These are phyloP conservation scores for Dianthus caryophyllus DNA, from an alignment of 148 eudicot genomes.

Conservation along the genomic window DNA sequence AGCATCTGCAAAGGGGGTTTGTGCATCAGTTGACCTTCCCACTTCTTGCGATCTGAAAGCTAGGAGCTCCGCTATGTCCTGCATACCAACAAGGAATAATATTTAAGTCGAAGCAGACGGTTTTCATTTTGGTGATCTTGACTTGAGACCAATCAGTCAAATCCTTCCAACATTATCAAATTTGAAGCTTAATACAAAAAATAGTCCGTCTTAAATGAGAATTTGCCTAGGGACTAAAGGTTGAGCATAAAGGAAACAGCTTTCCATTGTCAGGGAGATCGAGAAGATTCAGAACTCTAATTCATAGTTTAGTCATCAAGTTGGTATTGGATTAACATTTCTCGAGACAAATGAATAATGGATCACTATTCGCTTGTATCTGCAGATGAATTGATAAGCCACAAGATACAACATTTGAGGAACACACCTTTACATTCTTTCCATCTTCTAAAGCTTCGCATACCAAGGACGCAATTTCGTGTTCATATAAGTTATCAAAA, in stretches of 20 bases:
- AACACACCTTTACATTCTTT: conserved; percentile 48
- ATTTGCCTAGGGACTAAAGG: no score
- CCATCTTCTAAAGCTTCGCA: conserved; percentile 43
- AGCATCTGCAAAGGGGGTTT: conserved; percentile 78
- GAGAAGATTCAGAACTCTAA: neutral
- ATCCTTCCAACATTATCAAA: no score
- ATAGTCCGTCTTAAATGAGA: no score
- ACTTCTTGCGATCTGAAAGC: conserved; percentile 59
- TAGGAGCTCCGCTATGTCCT: conserved; percentile 69
- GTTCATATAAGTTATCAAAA: conserved; percentile 72
- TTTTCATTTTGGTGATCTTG: no score
- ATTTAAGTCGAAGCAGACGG: neutral
- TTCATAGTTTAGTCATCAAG: neutral
- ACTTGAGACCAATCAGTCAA: no score
- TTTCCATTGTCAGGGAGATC: neutral
- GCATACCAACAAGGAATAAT: conserved; percentile 3
- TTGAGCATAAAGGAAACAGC: neutral
- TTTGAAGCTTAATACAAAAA: no score
- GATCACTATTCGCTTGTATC: no score
- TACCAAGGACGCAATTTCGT: conserved; percentile 58
- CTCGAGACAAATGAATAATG: neutral
- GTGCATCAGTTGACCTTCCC: conserved; percentile 44
- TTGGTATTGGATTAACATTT: neutral
- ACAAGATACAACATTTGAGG: neutral
- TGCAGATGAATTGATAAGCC: neutral